These are phyloP conservation scores for Eucalyptus camaldulensis DNA, from an alignment of 345 rosid genomes.

Conservation along the genomic window DNA sequence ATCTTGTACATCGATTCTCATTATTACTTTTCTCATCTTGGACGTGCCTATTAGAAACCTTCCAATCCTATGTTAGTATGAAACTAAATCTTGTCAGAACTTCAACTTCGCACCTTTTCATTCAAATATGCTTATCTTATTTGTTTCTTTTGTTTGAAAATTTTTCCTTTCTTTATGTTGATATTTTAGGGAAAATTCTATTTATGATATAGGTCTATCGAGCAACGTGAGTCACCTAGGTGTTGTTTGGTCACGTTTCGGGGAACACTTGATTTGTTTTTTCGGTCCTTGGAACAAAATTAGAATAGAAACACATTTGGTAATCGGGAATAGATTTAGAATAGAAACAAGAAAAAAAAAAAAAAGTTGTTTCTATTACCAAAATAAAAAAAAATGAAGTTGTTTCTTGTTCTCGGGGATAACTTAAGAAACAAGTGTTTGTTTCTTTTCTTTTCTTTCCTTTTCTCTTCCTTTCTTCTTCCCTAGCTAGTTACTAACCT, in stretches of 20 bases:
- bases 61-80: neutral
- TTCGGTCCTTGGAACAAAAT: rapidly evolving
- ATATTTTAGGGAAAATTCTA: neutral
- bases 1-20: neutral
- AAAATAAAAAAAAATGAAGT: no score
- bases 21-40: neutral
- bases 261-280: no score
- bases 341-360: no score
- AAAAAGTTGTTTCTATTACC: no score
- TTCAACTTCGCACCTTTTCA: neutral
- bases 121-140: neutral
- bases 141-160: neutral
- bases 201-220: neutral
- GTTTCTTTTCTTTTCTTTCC: no score
- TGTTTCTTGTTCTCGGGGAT: rapidly evolving
- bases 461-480: no score
- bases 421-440: no score
- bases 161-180: neutral
- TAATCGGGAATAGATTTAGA: no score
- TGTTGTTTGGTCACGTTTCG: no score
- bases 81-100: neutral
- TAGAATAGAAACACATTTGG: rapidly evolving
- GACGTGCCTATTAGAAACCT: neutral
- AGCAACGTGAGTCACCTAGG: neutral
- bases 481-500: rapidly evolving